These are phyloP conservation scores for Serendipita sp. DNA, from an alignment of 1,284 basidiomycete genomes.

Conservation along the genomic window DNA sequence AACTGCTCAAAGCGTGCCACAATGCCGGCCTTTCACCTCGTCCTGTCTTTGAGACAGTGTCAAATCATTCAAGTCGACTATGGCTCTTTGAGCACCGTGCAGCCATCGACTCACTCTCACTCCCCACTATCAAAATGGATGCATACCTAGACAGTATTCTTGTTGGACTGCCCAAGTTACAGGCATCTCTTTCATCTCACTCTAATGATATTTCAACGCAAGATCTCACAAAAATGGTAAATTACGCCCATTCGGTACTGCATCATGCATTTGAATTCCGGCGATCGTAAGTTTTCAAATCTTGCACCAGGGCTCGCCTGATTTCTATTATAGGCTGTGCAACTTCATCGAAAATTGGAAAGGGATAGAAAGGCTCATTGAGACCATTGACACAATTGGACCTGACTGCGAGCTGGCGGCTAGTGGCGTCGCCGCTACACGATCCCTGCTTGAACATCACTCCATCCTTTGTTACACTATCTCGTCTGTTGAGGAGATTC, in stretches of 20 bases:
- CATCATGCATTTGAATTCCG: conserved; percentile 40
- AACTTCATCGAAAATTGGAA: neutral
- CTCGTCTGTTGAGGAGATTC: neutral
- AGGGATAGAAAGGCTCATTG: neutral
- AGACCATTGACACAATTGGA: neutral
- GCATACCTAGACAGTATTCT: conserved; percentile 61
- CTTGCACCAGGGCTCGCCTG: neutral
- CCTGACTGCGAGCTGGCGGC: neutral
- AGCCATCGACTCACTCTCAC: conserved; percentile 18
- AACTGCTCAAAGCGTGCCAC: conserved; percentile 82
- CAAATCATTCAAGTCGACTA: conserved; percentile 44
- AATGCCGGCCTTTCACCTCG: conserved; percentile 62
- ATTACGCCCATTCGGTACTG: conserved; percentile 61
- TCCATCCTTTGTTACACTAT: neutral
- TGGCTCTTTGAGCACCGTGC: conserved; percentile 50
- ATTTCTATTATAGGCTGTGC: neutral
- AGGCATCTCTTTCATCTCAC: conserved; percentile 53
- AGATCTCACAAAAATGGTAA: conserved; percentile 36
- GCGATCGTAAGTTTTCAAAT: conserved; percentile 23
- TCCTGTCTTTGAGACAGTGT: conserved; percentile 58
- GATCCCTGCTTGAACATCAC: neutral
- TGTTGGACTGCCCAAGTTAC: conserved; percentile 53
- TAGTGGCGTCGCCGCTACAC: neutral
- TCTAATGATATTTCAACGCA: conserved; percentile 71
- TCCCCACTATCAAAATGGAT: conserved; percentile 33